Percentiles rank a stretch among this genome's conserved stretches.
These are phyloP conservation scores for Trametes cingulata DNA, from an alignment of 768 basidiomycete genomes.

Conservation along the genomic window DNA sequence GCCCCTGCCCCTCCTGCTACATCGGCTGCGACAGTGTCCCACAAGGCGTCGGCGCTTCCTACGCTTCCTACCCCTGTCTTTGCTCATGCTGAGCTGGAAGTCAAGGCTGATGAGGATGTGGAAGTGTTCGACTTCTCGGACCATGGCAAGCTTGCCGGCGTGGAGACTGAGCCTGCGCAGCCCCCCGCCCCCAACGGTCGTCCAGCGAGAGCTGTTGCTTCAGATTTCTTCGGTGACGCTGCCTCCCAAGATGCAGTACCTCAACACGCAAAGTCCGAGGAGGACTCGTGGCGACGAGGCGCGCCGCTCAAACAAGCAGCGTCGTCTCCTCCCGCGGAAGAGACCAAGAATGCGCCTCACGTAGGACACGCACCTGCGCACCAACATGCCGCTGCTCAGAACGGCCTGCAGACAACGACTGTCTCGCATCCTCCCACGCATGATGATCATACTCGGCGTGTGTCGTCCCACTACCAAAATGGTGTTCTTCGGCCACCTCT, in stretches of 20 bases:
- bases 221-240: conserved; percentile 71
- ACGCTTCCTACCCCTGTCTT: conserved; percentile 32
- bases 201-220: conserved; percentile 54
- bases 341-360: background rate
- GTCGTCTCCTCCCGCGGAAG: background rate
- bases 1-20: conserved; percentile 37
- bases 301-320: background rate
- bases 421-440: background rate
- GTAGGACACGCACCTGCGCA: background rate
- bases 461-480: conserved; percentile 12
- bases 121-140: conserved; percentile 84
- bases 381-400: background rate
- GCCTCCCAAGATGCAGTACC: background rate
- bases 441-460: conserved; percentile 13
- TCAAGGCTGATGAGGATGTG: conserved; percentile 57
- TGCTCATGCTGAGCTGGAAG: conserved; percentile 41
- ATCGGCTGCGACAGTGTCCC: conserved; percentile 36
- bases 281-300: conserved; percentile 48
- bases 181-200: conserved; percentile 28
- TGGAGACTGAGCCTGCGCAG: conserved; percentile 31
- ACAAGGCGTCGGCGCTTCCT: conserved; percentile 25
- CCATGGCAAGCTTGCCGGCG: conserved; percentile 66
- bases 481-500: conserved; percentile 26
- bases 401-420: background rate
- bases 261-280: conserved; percentile 36